A percentile compares a stretch with the other conserved stretches of the same genome.
These are phyloP conservation scores for Hygrophorus pudorinus DNA, from an alignment of 768 basidiomycete species.

Conservation along the genomic window DNA sequence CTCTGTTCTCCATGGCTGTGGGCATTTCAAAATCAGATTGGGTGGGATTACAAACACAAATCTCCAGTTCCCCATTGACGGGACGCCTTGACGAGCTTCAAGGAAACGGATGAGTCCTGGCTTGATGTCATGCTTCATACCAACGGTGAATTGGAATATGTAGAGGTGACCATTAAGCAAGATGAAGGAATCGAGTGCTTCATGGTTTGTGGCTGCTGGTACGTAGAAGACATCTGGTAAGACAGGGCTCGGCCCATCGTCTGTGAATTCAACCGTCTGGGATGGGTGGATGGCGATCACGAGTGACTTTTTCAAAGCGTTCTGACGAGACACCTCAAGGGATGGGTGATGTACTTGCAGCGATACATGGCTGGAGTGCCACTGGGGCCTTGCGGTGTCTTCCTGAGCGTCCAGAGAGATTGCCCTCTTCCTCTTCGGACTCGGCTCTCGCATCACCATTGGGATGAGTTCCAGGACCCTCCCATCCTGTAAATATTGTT, in stretches of 20 bases:
- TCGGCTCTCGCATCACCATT: not conserved
- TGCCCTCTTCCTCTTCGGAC: not conserved
- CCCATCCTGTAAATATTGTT: conserved; percentile 7
- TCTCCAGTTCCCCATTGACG: conserved; percentile 5
- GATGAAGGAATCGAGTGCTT: conserved; percentile 4
- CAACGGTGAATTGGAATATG: conserved; percentile 4
- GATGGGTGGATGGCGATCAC: not conserved
- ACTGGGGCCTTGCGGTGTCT: not conserved
- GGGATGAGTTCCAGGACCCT: conserved; percentile 4
- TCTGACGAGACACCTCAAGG: conserved; percentile 6
- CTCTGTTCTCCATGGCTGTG: conserved; percentile 3
- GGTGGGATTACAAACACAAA: conserved; percentile 10
- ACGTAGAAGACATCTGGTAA: not conserved
- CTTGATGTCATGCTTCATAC: conserved; percentile 7
- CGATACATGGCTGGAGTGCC: conserved; percentile 7
- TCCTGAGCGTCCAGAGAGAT: too few species aligned
- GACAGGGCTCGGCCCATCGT: not conserved
- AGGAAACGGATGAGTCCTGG: conserved; percentile 7
- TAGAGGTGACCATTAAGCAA: not conserved
- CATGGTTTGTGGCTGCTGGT: not conserved
- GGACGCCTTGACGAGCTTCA: not conserved
- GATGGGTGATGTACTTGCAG: conserved; percentile 2
- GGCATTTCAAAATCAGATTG: conserved; percentile 4
- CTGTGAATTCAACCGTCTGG: not conserved
- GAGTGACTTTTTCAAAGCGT: conserved; percentile 2